Base-by-base conservation (phyloP, 2,329 filamentous ascomycete species). In the Xylaria digitata region DNA sequence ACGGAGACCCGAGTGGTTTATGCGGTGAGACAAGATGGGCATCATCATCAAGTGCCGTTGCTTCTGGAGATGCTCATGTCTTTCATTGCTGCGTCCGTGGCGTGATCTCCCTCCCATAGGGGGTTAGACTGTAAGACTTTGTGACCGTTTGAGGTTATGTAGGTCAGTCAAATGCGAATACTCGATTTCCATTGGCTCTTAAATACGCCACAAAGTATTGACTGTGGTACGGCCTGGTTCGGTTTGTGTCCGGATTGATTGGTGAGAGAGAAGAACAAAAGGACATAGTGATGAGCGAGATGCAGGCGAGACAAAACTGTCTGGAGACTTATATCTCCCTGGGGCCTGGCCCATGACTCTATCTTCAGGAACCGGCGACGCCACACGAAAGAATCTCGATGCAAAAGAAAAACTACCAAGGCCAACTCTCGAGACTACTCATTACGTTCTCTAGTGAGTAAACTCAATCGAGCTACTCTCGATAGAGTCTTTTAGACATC, bases 41-140 rank as follows among this genome's bases (percentile, higher is more conserved):
- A 43, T 43, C 11, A 34, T 34, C 15, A 49, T 53, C 21, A 54
- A 45, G 54, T 37, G 40, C 4, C 42, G 21, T 45, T 53, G 48
- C 48, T 53, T 53, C 56, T 59, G 54, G 53, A 21, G 46, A 45
- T 52, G 54, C 42, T 42, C 57, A 40, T 23, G 32, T 43, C 42
- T 60, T 49, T 54, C 9, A 19, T 15, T 13, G 45, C 48, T 54
- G 46, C 54, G 50, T 55, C 48, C 17, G 58, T 65, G 58, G 58
- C 52, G 63, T 52, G 50, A 65, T 40, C 46, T 19, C 42, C 50
- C 37, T 61, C 43, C 21, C 53, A 49, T 23, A 65, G 62, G 65
- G 26, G 61, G 52, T 49, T n/a, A 9, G 21, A 13, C 46, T 32
- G 23, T 60, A 48, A 68, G 66, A 57, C 55, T 60, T 19, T 54